A percentile compares a stretch with the other conserved stretches of the same genome.
These are phyloP conservation scores for Fraxinus angustifolia DNA, from an alignment of 305 asterid species.

Conservation along the genomic window DNA sequence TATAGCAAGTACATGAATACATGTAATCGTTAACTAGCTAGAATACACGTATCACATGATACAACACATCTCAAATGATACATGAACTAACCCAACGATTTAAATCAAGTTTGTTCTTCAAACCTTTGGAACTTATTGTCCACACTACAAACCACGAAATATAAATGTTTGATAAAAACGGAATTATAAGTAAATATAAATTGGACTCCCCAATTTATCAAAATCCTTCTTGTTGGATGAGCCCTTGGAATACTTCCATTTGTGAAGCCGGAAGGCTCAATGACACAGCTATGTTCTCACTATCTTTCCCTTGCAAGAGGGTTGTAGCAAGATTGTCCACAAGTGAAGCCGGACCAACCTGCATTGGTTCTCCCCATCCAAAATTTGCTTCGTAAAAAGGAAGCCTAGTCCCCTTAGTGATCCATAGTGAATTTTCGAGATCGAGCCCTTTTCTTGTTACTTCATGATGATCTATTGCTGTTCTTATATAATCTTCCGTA, in stretches of 20 bases:
- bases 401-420: conserved; percentile 30
- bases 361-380: conserved; percentile 30
- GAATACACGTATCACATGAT: background rate
- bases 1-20: background rate
- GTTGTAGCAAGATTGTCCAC: conserved; percentile 17
- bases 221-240: conserved; percentile 9
- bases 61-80: background rate
- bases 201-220: background rate
- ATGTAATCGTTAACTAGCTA: background rate
- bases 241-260: conserved; percentile 27
- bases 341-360: conserved; percentile 22
- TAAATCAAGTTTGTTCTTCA: background rate
- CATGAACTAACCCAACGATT: background rate
- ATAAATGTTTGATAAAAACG: background rate
- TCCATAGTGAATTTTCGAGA: conserved; percentile 17
- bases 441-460: conserved; percentile 23
- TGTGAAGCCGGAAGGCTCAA: conserved; percentile 29
- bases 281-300: conserved; percentile 15
- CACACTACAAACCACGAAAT: background rate
- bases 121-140: background rate
- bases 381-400: conserved; percentile 29
- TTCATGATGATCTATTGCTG: conserved; percentile 29
- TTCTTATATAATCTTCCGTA: conserved; percentile 22
- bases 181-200: background rate
- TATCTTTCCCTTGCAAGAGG: conserved; percentile 17